Evolutionary conservation across 2,329 filamentous ascomycete species (phyloP).

Genomic region (Colletotrichum chlorophyti): DNA sequence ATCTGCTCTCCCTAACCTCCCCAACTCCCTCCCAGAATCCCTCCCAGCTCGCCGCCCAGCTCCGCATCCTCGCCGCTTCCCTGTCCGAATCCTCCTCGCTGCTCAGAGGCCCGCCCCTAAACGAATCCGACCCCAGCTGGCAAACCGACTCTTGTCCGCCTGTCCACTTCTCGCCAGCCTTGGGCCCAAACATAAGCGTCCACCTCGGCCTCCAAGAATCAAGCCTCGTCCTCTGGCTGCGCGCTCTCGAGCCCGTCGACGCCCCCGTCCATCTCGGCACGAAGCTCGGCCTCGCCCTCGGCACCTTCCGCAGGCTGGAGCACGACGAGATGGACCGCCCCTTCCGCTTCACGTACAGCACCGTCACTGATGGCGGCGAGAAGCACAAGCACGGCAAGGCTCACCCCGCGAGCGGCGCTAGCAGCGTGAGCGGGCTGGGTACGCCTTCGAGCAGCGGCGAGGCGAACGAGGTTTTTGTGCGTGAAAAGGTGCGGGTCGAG

Average conservation of each 20-base stretch:
- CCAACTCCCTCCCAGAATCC: constrained; percentile 63
- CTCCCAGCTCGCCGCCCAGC: constrained; percentile 61
- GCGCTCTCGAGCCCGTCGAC: constrained; percentile 73
- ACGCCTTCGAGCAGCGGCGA: constrained; percentile 30
- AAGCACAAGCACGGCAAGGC: constrained; percentile 23
- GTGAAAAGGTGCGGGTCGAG: constrained; percentile 89
- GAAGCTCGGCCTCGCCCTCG: constrained; percentile 75
- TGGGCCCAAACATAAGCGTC: constrained; percentile 74
- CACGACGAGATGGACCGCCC: constrained; percentile 83
- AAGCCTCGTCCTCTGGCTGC: constrained; percentile 71
- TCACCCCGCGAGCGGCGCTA: constrained; percentile 9
- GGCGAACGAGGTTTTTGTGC: constrained; percentile 75
- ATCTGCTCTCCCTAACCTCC: constrained; percentile 74
- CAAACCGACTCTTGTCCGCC: constrained; percentile 50
- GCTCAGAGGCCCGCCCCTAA: constrained; percentile 60
- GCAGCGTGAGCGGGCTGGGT: constrained; percentile 11
- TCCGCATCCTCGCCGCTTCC: constrained; percentile 62
- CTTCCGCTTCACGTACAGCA: constrained; percentile 65
- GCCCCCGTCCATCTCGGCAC: constrained; percentile 66
- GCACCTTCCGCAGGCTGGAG: constrained; percentile 66
- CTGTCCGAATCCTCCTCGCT: constrained; percentile 58
- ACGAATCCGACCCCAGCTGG: constrained; percentile 50
- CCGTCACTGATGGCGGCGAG: constrained; percentile 32
- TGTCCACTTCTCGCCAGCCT: constrained; percentile 49
- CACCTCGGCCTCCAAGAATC: constrained; percentile 75